Percentiles rank a stretch among this genome's conserved stretches.
Evolutionary conservation across 768 basidiomycete genomes (phyloP).

Genomic region (Tylopilus rubrobrunneus): DNA sequence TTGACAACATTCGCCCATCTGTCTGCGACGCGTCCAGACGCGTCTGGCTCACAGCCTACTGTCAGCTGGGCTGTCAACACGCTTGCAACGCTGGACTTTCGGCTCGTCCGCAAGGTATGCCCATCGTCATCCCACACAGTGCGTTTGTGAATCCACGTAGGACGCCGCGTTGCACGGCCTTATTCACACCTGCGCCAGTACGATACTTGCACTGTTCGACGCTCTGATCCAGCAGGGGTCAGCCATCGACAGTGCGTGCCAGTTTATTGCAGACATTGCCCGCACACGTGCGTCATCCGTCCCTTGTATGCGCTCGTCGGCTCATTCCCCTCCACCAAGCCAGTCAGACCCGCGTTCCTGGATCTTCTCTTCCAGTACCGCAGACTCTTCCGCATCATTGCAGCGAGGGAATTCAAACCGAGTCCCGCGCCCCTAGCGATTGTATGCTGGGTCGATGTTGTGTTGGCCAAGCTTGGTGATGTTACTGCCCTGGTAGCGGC

Average conservation of each 20-base stretch:
- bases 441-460: slow-evolving; percentile 65
- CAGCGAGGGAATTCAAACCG: slow-evolving; percentile 28
- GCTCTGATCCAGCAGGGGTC: slow-evolving; percentile 13
- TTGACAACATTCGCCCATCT: slow-evolving; percentile 18
- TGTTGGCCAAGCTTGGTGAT: slow-evolving; percentile 52
- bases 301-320: slow-evolving; percentile 2
- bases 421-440: slow-evolving; percentile 29
- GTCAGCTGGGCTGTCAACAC: slow-evolving; percentile 23
- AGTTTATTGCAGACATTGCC: slow-evolving; percentile 10
- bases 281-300: slow-evolving; percentile 19
- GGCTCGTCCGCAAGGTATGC: slow-evolving; percentile 27
- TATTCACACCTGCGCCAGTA: slow-evolving; percentile 33
- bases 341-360: slow-evolving; percentile 33
- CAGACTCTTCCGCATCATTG: slow-evolving; percentile 43
- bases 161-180: slow-evolving; percentile 31
- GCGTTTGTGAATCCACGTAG: slow-evolving; percentile 17
- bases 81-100: slow-evolving; percentile 28
- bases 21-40: slow-evolving; percentile 10
- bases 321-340: slow-evolving; percentile 6
- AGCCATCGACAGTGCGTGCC: neutral
- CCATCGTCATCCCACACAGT: neutral
- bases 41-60: slow-evolving; percentile 5
- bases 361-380: slow-evolving; percentile 50
- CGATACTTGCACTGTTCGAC: slow-evolving; percentile 32
- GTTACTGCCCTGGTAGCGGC: slow-evolving; percentile 30